Percentiles rank a stretch among this genome's conserved stretches.
Evolutionary conservation across 495 filamentous ascomycete genomes (phyloP).

Genomic region (Tuber umbilicatum): DNA sequence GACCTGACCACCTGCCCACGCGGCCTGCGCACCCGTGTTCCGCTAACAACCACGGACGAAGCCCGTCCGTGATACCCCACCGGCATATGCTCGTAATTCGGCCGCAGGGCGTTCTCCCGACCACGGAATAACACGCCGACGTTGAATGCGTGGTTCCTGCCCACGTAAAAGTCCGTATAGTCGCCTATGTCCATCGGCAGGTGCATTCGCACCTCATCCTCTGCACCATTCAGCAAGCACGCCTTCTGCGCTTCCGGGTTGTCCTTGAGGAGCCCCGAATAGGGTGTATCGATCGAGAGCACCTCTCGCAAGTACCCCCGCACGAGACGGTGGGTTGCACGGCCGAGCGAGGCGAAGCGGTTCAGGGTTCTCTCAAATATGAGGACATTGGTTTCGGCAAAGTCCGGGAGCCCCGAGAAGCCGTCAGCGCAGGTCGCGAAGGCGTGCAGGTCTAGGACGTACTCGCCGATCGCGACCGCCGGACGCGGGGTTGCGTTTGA

Average conservation of each 20-base stretch:
- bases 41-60: constrained; percentile 70
- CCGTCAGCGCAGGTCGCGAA: constrained; percentile 41
- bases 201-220: constrained; percentile 55
- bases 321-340: constrained; percentile 62
- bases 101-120: constrained; percentile 68
- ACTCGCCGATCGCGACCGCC: constrained; percentile 71
- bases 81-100: constrained; percentile 85
- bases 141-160: constrained; percentile 77
- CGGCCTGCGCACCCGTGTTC: constrained; percentile 67
- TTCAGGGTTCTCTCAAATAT: constrained; percentile 61
- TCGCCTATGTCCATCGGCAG: constrained; percentile 86
- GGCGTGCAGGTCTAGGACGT: constrained; percentile 68
- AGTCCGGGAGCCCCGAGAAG: constrained; percentile 48
- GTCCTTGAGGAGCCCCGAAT: constrained; percentile 54
- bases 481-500: constrained; percentile 52
- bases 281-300: constrained; percentile 54
- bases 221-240: constrained; percentile 46
- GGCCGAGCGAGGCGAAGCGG: constrained; percentile 71
- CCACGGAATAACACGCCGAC: constrained; percentile 80
- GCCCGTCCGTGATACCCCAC: constrained; percentile 83
- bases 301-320: constrained; percentile 67
- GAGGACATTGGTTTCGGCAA: constrained; percentile 18
- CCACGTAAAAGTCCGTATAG: constrained; percentile 97
- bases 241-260: constrained; percentile 51
- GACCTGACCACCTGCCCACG: constrained; percentile 65